Percentiles rank a stretch among this genome's conserved stretches.
These are phyloP conservation scores for Teratosphaeria zuluensis DNA, from an alignment of 2,329 filamentous ascomycete genomes.

Conservation along the genomic window DNA sequence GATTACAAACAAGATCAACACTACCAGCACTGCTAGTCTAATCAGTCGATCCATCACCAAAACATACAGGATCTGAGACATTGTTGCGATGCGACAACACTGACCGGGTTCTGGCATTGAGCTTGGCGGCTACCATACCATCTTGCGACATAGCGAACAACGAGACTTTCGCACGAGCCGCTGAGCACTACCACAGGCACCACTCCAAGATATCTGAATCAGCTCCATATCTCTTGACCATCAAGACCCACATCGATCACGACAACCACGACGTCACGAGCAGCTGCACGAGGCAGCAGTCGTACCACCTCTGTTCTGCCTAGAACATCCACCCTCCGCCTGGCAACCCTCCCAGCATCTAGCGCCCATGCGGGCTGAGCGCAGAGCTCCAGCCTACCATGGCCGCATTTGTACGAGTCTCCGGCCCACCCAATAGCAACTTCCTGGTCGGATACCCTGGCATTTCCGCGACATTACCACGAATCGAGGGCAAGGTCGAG, in stretches of 20 bases:
- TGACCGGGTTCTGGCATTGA: background rate
- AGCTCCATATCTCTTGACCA: background rate
- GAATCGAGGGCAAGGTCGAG: conserved; percentile 96
- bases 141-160: background rate
- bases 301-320: background rate
- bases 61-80: background rate
- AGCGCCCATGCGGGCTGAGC: conserved; percentile 17
- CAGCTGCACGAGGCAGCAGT: background rate
- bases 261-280: background rate
- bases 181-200: background rate
- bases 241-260: background rate
- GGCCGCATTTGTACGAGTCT: conserved; percentile 85
- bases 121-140: background rate
- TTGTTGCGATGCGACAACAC: background rate
- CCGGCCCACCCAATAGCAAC: conserved; percentile 70
- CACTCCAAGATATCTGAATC: background rate
- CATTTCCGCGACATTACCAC: conserved; percentile 93
- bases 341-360: conserved; percentile 4
- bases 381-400: conserved; percentile 11
- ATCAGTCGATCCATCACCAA: background rate
- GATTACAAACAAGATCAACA: too few relatives aligned
- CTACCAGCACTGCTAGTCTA: background rate
- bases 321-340: background rate
- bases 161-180: background rate
- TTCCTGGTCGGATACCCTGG: conserved; percentile 76